Percentiles rank a stretch among this genome's conserved stretches.
These are phyloP conservation scores for Sporisorium graminicola DNA, from an alignment of 1,284 basidiomycete genomes.

Conservation along the genomic window DNA sequence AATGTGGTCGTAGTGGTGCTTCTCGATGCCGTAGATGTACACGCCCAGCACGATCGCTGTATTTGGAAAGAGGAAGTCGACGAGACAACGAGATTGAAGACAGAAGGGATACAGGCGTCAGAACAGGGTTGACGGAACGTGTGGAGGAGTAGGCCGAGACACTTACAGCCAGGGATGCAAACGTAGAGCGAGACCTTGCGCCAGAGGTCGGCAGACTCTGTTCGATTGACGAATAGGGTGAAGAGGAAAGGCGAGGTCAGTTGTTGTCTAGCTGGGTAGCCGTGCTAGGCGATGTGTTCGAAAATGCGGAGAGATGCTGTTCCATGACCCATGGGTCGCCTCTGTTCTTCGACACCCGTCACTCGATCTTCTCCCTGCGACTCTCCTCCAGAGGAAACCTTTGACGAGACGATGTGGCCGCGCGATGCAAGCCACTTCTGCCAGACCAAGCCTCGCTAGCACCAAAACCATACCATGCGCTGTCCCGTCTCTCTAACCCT, in stretches of 20 bases:
- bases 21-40: conserved; percentile 67
- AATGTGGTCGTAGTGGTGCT: conserved; percentile 61
- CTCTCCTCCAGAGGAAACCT: no score
- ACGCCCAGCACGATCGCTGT: conserved; percentile 60
- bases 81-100: no score
- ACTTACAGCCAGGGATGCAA: conserved; percentile 62
- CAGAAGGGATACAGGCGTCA: no score
- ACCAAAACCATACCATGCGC: no score
- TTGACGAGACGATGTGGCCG: no score
- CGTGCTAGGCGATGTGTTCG: not conserved
- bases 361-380: no score
- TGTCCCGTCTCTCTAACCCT: not conserved
- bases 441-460: no score
- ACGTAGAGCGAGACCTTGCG: conserved; percentile 63
- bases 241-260: not conserved
- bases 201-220: conserved; percentile 65
- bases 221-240: not conserved
- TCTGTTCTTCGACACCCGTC: no score
- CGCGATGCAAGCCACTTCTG: no score
- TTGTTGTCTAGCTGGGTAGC: not conserved
- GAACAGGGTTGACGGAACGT: no score
- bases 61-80: not conserved
- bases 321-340: no score
- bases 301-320: not conserved
- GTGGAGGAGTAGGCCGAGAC: not conserved